These are phyloP conservation scores for Mollisia scopiformis DNA, from an alignment of 2,329 filamentous ascomycete species.

Conservation along the genomic window DNA sequence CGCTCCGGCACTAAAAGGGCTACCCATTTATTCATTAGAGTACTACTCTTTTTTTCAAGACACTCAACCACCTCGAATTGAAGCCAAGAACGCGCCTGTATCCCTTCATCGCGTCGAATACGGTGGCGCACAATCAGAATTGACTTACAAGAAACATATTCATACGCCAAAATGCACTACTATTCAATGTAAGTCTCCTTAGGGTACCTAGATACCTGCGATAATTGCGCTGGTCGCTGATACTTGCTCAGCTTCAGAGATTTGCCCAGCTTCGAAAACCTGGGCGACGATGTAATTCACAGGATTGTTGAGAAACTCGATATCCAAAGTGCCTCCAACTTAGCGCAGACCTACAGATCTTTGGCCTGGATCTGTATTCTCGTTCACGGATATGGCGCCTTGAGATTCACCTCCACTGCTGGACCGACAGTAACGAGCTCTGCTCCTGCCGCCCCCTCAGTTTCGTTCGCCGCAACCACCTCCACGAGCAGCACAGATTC, in stretches of 20 bases:
- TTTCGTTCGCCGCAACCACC: slow-evolving; percentile 12
- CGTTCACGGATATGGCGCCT: not conserved
- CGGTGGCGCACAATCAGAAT: not conserved
- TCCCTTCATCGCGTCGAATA: not conserved
- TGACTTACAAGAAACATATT: not conserved
- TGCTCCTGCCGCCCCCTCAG: not conserved
- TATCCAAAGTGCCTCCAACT: not conserved
- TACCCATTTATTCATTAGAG: not conserved
- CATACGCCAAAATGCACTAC: not conserved
- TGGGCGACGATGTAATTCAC: too few relatives aligned
- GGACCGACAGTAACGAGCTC: slow-evolving; percentile 15
- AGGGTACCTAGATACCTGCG: too few relatives aligned
- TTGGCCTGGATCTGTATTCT: not conserved
- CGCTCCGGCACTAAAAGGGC: not conserved
- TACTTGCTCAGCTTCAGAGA: too few relatives aligned
- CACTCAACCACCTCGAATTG: not conserved
- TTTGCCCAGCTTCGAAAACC: too few relatives aligned
- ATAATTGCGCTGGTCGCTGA: too few relatives aligned
- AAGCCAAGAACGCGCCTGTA: not conserved
- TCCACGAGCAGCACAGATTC: slow-evolving; percentile 23
- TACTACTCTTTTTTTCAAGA: not conserved
- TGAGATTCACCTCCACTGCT: not conserved
- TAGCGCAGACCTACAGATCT: slow-evolving; percentile 3
- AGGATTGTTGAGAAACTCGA: slow-evolving; percentile 6
- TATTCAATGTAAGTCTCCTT: slow-evolving; percentile 8